phyloP scores from a whole-genome alignment of 768 basidiomycete genomes.

The Suillus hirtellus region DNA sequence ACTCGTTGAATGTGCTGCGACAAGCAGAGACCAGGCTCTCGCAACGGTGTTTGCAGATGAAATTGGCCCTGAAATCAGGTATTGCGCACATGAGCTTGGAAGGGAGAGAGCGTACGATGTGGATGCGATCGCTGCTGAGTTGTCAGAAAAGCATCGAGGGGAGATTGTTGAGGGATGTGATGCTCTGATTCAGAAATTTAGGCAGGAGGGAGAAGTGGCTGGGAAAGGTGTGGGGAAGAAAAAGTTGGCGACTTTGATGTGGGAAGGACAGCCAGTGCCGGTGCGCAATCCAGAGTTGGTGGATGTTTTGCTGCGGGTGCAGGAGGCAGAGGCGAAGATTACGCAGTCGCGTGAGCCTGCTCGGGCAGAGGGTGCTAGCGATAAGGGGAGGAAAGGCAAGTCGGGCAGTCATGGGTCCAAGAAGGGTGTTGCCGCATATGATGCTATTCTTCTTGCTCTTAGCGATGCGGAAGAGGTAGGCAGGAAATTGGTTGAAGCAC shows the following conservation, averaged over 20 bases:
- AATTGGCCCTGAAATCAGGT: conserved; percentile 87
- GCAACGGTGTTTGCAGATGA: conserved; percentile 83
- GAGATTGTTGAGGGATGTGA: conserved; percentile 67
- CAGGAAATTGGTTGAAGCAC: conserved; percentile 76
- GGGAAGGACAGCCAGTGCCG: conserved; percentile 85
- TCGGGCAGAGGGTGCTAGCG: conserved; percentile 28
- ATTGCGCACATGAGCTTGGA: conserved; percentile 89
- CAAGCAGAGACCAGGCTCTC: conserved; percentile 85
- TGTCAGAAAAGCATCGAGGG: conserved; percentile 56
- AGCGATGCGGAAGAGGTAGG: conserved; percentile 90
- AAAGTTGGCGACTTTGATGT: conserved; percentile 60
- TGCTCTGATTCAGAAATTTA: conserved; percentile 50
- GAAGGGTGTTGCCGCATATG: conserved; percentile 82
- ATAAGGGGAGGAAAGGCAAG: conserved; percentile 36
- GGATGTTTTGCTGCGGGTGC: conserved; percentile 79
- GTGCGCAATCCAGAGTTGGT: conserved; percentile 91
- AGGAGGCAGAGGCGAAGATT: conserved; percentile 70
- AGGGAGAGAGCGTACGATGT: conserved; percentile 78
- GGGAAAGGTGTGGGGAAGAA: conserved; percentile 44
- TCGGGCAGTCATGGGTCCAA: conserved; percentile 50
- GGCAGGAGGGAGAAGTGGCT: conserved; percentile 39
- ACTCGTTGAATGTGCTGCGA: conserved; percentile 60
- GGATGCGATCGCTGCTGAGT: conserved; percentile 67
- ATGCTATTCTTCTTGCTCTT: conserved; percentile 77
- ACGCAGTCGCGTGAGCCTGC: conserved; percentile 33